Evolutionary conservation across 164 flowering plant species (phyloP), one percentile per base, ranked within the genome.

Genomic region (Dillenia turbinata): DNA sequence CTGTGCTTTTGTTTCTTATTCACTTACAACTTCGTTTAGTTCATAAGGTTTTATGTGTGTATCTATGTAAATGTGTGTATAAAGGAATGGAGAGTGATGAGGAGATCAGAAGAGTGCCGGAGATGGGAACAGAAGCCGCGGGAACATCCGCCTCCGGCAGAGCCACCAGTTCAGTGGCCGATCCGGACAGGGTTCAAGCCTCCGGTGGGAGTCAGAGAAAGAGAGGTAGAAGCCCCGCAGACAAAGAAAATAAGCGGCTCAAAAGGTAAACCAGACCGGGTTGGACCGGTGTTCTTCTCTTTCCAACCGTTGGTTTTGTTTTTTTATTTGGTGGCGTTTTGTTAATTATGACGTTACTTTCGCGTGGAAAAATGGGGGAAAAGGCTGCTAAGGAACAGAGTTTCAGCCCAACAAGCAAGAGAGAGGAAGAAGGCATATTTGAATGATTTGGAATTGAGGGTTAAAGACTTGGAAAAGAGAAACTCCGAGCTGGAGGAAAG

Each of bases 351-450:
- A 0, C 5, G 44, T 44, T 48, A 54, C 59, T 55, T 52, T 54
- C 56, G 61, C 50, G 49, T 33, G 26, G 12, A 14, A 44, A 61
- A 61, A 49, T 53, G 60, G 64, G 62, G 44, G 45, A 10, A 62
- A 47, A 93, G 98, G 83, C 79, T 94, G 86, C 65, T 94, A 77
- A 88, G 99, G 78, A 94, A 94, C 74, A 81, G 99, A 84, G 99
- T 94, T 22, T 94, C 99, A 48, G 99, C 99, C 0, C 99, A 94
- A 68, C 99, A 94, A 73, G 99, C 99, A 47, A 89, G 99, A 71
- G 99, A 94, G 63, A 85, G 97, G 75, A 94, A 94, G 83, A 94
- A 94, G 80, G 97, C 87, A 0, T 94, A 94, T 69, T 77, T 94
- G 77, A 81, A 50, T 61, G 97, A 94, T 54, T 62, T 94, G 85